phyloP scores from a whole-genome alignment of 495 filamentous ascomycete genomes.

The Lepidopterella palustris region DNA sequence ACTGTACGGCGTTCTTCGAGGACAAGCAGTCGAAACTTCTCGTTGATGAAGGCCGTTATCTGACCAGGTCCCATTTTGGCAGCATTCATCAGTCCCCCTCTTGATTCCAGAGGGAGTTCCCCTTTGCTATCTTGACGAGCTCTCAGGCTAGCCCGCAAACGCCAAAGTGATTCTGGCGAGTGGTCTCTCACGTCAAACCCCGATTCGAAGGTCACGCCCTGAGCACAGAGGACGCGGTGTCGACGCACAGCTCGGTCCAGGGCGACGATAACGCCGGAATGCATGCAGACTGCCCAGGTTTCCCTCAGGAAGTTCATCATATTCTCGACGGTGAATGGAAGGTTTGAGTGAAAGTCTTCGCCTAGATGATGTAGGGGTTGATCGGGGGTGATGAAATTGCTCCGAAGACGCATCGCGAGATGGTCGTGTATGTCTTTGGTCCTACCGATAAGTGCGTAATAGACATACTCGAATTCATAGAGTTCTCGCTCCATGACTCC shows the following conservation, averaged over 20 bases:
- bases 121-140: too few relatives aligned
- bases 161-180: neutral
- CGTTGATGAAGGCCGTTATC: neutral
- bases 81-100: neutral
- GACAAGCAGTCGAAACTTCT: neutral
- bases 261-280: neutral
- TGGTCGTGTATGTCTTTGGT: too few relatives aligned
- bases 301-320: neutral
- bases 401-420: too few relatives aligned
- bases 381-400: too few relatives aligned
- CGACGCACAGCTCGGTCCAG: neutral
- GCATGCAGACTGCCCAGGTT: neutral
- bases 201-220: neutral
- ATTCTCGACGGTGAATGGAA: neutral
- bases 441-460: too few relatives aligned
- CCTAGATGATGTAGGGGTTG: too few relatives aligned
- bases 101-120: neutral
- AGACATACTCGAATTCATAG: neutral
- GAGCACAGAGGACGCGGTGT: neutral
- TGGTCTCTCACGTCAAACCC: neutral
- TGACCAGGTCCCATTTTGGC: neutral
- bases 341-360: too few relatives aligned
- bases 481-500: neutral
- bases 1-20: too few relatives aligned
- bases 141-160: neutral